Evolutionary conservation across 2,329 filamentous ascomycete genomes (phyloP).

Genomic region (Bisporella sp.): DNA sequence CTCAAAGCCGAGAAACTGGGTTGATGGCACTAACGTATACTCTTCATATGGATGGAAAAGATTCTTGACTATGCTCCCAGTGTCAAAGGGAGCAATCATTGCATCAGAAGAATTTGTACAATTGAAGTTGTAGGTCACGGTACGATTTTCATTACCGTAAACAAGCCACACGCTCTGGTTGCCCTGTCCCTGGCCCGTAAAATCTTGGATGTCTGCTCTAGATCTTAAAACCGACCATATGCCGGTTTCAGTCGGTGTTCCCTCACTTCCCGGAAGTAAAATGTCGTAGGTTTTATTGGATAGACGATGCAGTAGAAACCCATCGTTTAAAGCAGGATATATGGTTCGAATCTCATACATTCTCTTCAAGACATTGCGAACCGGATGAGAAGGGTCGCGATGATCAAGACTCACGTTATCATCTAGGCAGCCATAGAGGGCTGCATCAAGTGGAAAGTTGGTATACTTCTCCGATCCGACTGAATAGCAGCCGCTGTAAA

Average conservation of each 20-base stretch:
- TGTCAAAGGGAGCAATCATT: constrained; percentile 48
- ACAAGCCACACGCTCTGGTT: constrained; percentile 42
- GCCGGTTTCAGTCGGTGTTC: constrained; percentile 46
- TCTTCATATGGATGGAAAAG: constrained; percentile 56
- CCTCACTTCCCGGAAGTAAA: constrained; percentile 44
- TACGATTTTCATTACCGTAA: constrained; percentile 41
- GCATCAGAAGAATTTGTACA: constrained; percentile 37
- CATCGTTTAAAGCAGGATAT: constrained; percentile 53
- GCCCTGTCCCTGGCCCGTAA: constrained; percentile 34
- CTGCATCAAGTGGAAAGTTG: constrained; percentile 48
- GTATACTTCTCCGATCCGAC: constrained; percentile 50
- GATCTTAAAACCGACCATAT: constrained; percentile 54
- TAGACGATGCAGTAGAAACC: constrained; percentile 45
- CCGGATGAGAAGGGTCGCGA: constrained; percentile 52
- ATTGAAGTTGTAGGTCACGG: constrained; percentile 48
- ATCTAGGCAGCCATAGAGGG: constrained; percentile 48
- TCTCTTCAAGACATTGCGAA: constrained; percentile 53
- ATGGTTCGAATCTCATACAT: constrained; percentile 53
- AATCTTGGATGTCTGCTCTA: constrained; percentile 43
- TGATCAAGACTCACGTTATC: constrained; percentile 52
- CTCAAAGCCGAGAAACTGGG: constrained; percentile 38
- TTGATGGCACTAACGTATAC: constrained; percentile 40
- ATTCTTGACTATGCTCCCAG: constrained; percentile 50
- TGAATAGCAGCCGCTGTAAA: constrained; percentile 45
- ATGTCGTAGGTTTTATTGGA: constrained; percentile 48